Base-by-base conservation (phyloP, 176 grass and related monocot genomes). In the Ensete ventricosum region DNA sequence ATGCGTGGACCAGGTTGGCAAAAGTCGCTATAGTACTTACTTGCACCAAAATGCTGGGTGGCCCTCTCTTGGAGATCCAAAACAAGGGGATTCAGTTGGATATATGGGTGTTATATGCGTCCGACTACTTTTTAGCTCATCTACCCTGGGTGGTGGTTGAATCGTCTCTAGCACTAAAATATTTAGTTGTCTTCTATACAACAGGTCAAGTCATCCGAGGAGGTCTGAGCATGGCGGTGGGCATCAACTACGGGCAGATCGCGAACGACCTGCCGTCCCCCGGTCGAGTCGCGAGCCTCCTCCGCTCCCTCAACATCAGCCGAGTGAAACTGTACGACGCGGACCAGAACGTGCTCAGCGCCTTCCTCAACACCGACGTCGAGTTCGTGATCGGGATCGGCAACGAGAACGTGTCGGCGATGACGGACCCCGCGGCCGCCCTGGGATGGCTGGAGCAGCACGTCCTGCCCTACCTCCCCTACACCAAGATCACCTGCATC, bases 281-380 rank as follows among this genome's bases (percentile, higher is more conserved):
- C 16, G 52, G 69, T 2, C 66, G 85, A 14, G 93, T 93, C 10
- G 80, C 87, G 0, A 54, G 53, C 68, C 77, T 97, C 11, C 79
- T 97, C 50, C 81, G 69, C 6, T 92, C 93, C 27, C 89, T 90
- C 82, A 89, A 90, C 72, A 82, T 93, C 49, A 87, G 82, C 76
- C 85, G 91, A 72, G 93, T 97, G 81, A 97, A 90, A 79, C 87
- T 97, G 11, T 97, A 93, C 71, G 93, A 97, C 81, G 93, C 93
- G 9, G 90, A 97, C 75, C 87, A 85, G 11, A 76, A 73, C 67
- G 93, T 97, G 1, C 79, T 97, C 53, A 72, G 82, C 25, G 93
- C 93, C 68, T 97, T 97, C 84, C 48, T 82, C 12, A 29, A 85
- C 76, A 88, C 90, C 3, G 79, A 78, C 65, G 85, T 93, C 23